These are phyloP conservation scores for Rhizopogon roseolus DNA, from an alignment of 768 basidiomycete species.

Conservation along the genomic window DNA sequence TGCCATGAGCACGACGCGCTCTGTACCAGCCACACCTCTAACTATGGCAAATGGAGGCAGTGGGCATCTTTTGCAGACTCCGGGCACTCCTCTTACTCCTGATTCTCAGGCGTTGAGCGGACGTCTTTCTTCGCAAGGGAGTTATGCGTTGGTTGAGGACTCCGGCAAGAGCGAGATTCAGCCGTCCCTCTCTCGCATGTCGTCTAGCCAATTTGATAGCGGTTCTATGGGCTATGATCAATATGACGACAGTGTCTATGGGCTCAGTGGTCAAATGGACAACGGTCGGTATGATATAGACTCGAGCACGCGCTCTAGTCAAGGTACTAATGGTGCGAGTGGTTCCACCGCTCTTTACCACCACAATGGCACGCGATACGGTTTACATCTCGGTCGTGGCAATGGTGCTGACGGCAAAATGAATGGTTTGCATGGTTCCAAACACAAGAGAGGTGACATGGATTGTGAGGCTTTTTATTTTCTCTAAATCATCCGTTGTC, in stretches of 20 bases:
- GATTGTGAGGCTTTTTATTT: conserved; percentile 67
- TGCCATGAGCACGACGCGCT: conserved; percentile 59
- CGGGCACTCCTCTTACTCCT: conserved; percentile 56
- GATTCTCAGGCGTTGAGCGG: conserved; percentile 58
- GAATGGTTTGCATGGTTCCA: conserved; percentile 87
- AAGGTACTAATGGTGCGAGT: conserved; percentile 32
- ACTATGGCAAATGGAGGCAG: conserved; percentile 42
- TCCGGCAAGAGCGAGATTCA: conserved; percentile 54
- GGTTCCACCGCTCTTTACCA: conserved; percentile 79
- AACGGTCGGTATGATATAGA: conserved; percentile 55
- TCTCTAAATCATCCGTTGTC: not conserved
- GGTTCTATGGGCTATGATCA: conserved; percentile 35
- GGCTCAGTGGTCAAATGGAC: conserved; percentile 45
- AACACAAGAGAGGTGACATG: conserved; percentile 91
- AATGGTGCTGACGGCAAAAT: conserved; percentile 69
- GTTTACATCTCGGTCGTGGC: conserved; percentile 56
- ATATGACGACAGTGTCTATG: conserved; percentile 55
- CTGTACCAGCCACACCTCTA: conserved; percentile 80
- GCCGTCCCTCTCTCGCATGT: conserved; percentile 67
- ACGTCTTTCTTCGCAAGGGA: conserved; percentile 48
- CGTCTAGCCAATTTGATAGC: conserved; percentile 55
- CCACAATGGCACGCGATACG: conserved; percentile 75
- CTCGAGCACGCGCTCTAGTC: conserved; percentile 32
- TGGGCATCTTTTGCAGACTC: conserved; percentile 55
- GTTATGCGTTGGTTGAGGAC: conserved; percentile 45